Percentiles rank a stretch among this genome's conserved stretches.
These are phyloP conservation scores for Lobosporangium transversale DNA, from an alignment of 192 early-diverging fungal genomes.

Conservation along the genomic window DNA sequence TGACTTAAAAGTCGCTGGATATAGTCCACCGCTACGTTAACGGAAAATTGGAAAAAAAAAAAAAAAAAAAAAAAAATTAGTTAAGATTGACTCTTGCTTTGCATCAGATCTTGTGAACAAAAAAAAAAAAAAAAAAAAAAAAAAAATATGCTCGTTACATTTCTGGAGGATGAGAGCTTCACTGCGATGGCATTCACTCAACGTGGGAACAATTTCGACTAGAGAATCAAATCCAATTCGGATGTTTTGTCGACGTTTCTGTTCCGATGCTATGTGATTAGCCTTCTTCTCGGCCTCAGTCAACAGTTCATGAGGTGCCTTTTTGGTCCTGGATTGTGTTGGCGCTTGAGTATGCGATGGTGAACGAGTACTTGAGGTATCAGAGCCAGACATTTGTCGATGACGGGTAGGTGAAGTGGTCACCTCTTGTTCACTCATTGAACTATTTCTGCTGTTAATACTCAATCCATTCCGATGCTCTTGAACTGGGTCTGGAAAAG, in stretches of 20 bases:
- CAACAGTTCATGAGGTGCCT: slow-evolving; percentile 72
- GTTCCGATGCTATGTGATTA: slow-evolving; percentile 96
- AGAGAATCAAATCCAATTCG: slow-evolving; percentile 90
- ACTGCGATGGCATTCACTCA: slow-evolving; percentile 83
- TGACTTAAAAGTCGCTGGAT: slow-evolving; percentile 74
- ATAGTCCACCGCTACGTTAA: slow-evolving; percentile 73
- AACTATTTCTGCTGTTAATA: background rate
- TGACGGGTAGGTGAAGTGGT: background rate
- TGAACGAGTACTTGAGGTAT: slow-evolving; percentile 11
- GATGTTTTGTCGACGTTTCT: slow-evolving; percentile 93
- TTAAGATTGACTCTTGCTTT: no score
- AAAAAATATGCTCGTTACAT: slow-evolving; percentile 48
- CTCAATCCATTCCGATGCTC: slow-evolving; percentile 19
- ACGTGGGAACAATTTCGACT: slow-evolving; percentile 84
- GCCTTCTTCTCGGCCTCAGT: slow-evolving; percentile 93
- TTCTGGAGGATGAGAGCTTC: slow-evolving; percentile 89
- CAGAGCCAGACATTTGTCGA: background rate
- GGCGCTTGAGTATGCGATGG: background rate
- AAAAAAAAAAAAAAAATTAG: background rate
- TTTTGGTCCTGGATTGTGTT: slow-evolving; percentile 37
- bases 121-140: background rate
- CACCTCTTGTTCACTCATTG: slow-evolving; percentile 2
- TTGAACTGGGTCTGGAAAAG: slow-evolving; percentile 4
- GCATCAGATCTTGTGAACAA: background rate
- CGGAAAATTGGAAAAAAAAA: background rate